A percentile compares a stretch with the other conserved stretches of the same genome.
Evolutionary conservation across 257 asterid genomes (phyloP).

Genomic region (Solanum ahanhuiri): DNA sequence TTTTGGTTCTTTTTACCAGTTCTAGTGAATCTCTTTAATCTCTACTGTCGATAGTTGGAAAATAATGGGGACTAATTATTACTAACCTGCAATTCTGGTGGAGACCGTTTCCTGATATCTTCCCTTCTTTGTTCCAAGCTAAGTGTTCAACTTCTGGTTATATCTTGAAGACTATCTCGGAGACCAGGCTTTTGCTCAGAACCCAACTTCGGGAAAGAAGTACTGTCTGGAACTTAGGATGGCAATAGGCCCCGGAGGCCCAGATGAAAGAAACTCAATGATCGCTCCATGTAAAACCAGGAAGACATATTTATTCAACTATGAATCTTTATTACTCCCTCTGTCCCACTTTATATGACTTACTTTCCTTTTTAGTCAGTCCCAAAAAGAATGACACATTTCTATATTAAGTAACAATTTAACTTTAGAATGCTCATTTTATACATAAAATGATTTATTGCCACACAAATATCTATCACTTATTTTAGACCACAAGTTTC

Average conservation of each 20-base stretch:
- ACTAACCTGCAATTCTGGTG: neutral
- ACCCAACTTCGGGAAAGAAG: neutral
- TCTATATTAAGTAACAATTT: too few relatives aligned
- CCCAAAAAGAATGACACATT: too few relatives aligned
- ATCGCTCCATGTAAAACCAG: neutral
- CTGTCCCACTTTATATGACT: too few relatives aligned
- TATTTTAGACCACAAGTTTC: too few relatives aligned
- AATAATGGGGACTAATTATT: neutral
- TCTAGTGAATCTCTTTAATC: neutral
- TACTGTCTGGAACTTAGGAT: neutral
- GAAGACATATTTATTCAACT: neutral
- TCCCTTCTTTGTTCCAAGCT: neutral
- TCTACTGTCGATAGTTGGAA: neutral
- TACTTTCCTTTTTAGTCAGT: too few relatives aligned
- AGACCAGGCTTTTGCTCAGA: neutral
- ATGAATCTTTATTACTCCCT: neutral
- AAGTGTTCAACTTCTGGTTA: neutral
- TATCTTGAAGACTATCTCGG: neutral
- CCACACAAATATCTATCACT: too few relatives aligned
- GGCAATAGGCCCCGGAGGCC: too few relatives aligned
- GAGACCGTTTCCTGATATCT: neutral
- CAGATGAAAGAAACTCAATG: neutral
- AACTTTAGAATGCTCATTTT: too few relatives aligned
- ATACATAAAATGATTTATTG: too few relatives aligned
- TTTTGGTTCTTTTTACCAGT: neutral